Evolutionary conservation across 306 rosid genomes (phyloP).

Genomic region (Acmispon strigosus): DNA sequence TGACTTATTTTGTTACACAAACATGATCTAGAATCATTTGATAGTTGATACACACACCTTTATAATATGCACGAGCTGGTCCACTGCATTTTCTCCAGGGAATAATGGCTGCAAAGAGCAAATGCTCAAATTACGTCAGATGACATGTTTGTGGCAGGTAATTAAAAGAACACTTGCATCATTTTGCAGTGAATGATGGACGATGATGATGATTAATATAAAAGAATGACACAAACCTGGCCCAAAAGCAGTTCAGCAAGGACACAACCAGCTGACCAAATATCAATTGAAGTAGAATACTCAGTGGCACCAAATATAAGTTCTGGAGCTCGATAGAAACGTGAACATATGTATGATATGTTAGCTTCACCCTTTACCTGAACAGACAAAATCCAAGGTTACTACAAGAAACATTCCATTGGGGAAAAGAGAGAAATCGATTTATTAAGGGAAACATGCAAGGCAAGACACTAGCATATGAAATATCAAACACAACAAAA

Average conservation of each 20-base stretch:
- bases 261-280: constrained; percentile 99
- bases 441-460: not conserved
- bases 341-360: constrained; percentile 92
- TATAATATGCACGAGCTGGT: constrained; percentile 95
- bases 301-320: constrained; percentile 97
- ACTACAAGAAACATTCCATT: constrained; percentile 14
- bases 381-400: constrained; percentile 7
- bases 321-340: constrained; percentile 95
- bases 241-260: constrained; percentile 98
- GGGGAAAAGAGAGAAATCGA: not conserved
- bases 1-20: not conserved
- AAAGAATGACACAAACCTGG: constrained; percentile 49
- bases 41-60: constrained; percentile 40
- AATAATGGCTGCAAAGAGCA: constrained; percentile 87
- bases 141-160: not conserved
- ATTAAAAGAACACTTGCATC: not conserved
- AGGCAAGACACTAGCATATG: not conserved
- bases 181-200: not conserved
- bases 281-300: constrained; percentile 90
- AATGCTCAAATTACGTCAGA: constrained; percentile 13
- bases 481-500: not conserved
- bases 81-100: constrained; percentile 95
- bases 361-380: constrained; percentile 93
- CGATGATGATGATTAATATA: not conserved
- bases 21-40: not conserved